A percentile compares a stretch with the other conserved stretches of the same genome.
Conservation (phyloP, 495 filamentous ascomycete genomes). For the Annulohypoxylon nitens region DNA sequence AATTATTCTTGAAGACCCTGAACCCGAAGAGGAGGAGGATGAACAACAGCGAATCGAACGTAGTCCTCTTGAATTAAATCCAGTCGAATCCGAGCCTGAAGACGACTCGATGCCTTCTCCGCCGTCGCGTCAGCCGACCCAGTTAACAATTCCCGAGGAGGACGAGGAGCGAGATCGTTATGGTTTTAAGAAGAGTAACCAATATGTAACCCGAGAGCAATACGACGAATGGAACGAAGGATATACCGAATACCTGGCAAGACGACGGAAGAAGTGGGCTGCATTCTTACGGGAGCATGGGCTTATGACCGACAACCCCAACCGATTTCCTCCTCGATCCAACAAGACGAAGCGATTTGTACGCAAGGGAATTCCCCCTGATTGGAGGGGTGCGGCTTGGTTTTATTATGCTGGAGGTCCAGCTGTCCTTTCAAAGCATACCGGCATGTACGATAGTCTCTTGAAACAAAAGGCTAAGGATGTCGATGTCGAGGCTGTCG, state of each 20-base stretch:
- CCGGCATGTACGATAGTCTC: slow-evolving; percentile 78
- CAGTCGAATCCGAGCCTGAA: slow-evolving; percentile 26
- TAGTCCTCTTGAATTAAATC: slow-evolving; percentile 11
- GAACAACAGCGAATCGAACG: neutral
- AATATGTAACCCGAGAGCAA: slow-evolving; percentile 78
- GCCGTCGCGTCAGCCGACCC: slow-evolving; percentile 45
- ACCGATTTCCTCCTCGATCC: slow-evolving; percentile 81
- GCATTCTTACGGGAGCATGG: slow-evolving; percentile 80
- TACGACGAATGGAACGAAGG: slow-evolving; percentile 84
- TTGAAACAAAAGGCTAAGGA: slow-evolving; percentile 72
- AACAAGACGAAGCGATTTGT: slow-evolving; percentile 88
- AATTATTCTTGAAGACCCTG: neutral
- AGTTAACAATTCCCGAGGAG: slow-evolving; percentile 41
- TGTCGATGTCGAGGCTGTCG: slow-evolving; percentile 89
- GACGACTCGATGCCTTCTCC: slow-evolving; percentile 28
- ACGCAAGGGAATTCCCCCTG: slow-evolving; percentile 94
- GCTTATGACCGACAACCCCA: slow-evolving; percentile 76
- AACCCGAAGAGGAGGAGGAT: neutral
- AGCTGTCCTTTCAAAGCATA: slow-evolving; percentile 76
- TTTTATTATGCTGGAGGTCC: slow-evolving; percentile 97
- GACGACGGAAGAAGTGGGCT: slow-evolving; percentile 84
- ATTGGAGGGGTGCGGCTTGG: slow-evolving; percentile 94
- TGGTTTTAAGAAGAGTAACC: slow-evolving; percentile 90
- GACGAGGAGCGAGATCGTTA: slow-evolving; percentile 77
- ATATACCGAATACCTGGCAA: slow-evolving; percentile 77